Conservation (phyloP, 192 early-diverging fungal genomes). For the Dissophora globulifera region DNA sequence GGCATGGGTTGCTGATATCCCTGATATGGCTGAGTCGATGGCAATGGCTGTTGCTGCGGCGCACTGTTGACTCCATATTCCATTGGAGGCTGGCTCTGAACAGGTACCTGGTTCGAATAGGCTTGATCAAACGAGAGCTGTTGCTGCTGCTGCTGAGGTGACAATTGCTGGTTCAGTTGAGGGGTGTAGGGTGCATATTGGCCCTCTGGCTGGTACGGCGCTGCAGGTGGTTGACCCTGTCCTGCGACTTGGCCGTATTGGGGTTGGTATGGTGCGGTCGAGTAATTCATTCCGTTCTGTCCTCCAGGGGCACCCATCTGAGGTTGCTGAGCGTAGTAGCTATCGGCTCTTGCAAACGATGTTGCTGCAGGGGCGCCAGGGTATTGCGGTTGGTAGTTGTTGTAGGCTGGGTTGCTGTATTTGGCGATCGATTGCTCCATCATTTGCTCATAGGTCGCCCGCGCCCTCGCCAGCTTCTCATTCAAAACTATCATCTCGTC, state of each 20-base stretch:
- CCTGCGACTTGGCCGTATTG: neutral
- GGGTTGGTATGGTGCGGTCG: constrained; percentile 23
- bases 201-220: constrained; percentile 12
- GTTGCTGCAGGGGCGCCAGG: constrained; percentile 4
- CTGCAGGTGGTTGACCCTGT: constrained; percentile 11
- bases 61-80: constrained; percentile 16
- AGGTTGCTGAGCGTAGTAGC: constrained; percentile 5
- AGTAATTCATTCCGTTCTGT: constrained; percentile 20
- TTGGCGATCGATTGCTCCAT: constrained; percentile 72
- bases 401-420: constrained; percentile 56
- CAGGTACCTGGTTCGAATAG: constrained; percentile 8
- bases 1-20: constrained; percentile 32
- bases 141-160: constrained; percentile 29
- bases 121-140: constrained; percentile 40
- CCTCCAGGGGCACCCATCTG: constrained; percentile 13
- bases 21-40: constrained; percentile 24
- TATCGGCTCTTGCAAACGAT: no score
- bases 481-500: constrained; percentile 80
- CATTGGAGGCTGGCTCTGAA: constrained; percentile 23
- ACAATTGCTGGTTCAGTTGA: constrained; percentile 46
- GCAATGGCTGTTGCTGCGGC: constrained; percentile 33
- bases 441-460: constrained; percentile 78
- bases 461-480: constrained; percentile 77
- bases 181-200: constrained; percentile 36
- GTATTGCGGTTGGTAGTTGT: constrained; percentile 28